Percentiles rank a stretch among this genome's conserved stretches.
These are phyloP conservation scores for Halophytophthora polymorphica DNA, from an alignment of 352 stramenopile species.

Conservation along the genomic window DNA sequence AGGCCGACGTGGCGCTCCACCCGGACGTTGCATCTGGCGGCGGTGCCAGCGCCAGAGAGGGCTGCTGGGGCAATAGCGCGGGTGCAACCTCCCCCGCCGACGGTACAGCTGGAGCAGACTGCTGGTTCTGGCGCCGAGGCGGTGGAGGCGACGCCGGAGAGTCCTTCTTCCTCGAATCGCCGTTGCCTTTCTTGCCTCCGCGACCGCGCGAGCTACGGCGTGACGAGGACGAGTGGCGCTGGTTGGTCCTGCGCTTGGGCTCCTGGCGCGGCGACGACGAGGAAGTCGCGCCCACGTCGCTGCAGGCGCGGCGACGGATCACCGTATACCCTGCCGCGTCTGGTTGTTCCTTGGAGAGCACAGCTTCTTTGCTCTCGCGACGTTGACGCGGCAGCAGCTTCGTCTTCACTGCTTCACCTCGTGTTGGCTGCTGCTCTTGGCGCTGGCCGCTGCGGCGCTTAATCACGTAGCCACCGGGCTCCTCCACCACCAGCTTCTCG, in stretches of 20 bases:
- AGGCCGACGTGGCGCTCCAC: slow-evolving; percentile 24
- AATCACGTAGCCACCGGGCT: slow-evolving; percentile 34
- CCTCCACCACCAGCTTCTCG: slow-evolving; percentile 29
- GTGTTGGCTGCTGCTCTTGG: slow-evolving; percentile 6
- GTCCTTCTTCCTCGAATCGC: too few relatives aligned
- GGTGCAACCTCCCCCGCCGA: background rate
- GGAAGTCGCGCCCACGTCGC: slow-evolving; percentile 14
- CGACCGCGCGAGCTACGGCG: too few relatives aligned
- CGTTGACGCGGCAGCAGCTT: slow-evolving; percentile 17
- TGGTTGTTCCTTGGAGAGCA: slow-evolving; percentile 12
- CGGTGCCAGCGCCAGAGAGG: slow-evolving; percentile 15
- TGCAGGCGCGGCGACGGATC: slow-evolving; percentile 37
- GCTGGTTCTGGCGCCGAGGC: background rate
- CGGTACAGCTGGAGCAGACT: background rate
- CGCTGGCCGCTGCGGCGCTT: slow-evolving; percentile 19
- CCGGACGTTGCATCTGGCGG: slow-evolving; percentile 6
- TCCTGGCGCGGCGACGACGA: slow-evolving; percentile 1
- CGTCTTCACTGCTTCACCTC: slow-evolving; percentile 2
- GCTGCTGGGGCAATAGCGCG: background rate
- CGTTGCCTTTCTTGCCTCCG: slow-evolving; percentile 1
- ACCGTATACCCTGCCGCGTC: slow-evolving; percentile 58
- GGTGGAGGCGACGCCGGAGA: too few relatives aligned
- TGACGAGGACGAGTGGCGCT: too few relatives aligned
- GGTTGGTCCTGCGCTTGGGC: slow-evolving; percentile 3
- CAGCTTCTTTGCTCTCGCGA: slow-evolving; percentile 5